phyloP scores from a whole-genome alignment of 2,329 filamentous ascomycete species.

The Hypoxylon sp. region DNA sequence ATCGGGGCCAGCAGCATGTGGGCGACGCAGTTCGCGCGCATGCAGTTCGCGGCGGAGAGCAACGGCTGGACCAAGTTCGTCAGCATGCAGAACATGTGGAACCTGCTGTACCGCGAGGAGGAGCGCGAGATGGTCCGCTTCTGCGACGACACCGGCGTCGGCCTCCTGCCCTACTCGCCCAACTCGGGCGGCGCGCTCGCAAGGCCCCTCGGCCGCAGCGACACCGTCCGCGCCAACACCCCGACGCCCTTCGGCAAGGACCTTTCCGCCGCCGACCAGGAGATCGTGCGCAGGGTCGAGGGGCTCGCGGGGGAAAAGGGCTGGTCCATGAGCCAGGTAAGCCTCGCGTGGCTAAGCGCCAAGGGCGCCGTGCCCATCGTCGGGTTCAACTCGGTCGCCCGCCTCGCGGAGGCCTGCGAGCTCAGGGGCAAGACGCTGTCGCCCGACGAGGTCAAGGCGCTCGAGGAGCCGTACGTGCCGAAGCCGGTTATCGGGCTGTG shows the following conservation, averaged over 20 bases:
- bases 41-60: slow-evolving; percentile 61
- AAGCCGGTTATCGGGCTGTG: slow-evolving; percentile 53
- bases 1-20: slow-evolving; percentile 61
- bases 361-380: slow-evolving; percentile 65
- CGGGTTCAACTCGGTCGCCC: slow-evolving; percentile 60
- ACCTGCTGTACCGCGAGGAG: slow-evolving; percentile 69
- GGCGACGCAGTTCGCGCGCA: slow-evolving; percentile 57
- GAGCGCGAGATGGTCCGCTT: slow-evolving; percentile 55
- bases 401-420: slow-evolving; percentile 68
- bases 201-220: slow-evolving; percentile 43
- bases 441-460: slow-evolving; percentile 65
- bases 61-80: slow-evolving; percentile 67
- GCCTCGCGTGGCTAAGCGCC: slow-evolving; percentile 66
- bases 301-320: slow-evolving; percentile 65
- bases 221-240: slow-evolving; percentile 41
- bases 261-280: slow-evolving; percentile 39
- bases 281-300: slow-evolving; percentile 60
- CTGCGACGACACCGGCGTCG: slow-evolving; percentile 52
- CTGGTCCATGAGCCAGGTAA: slow-evolving; percentile 69
- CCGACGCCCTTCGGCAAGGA: slow-evolving; percentile 36
- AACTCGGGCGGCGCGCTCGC: slow-evolving; percentile 49
- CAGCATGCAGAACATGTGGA: slow-evolving; percentile 68
- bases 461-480: slow-evolving; percentile 68
- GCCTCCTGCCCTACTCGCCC: slow-evolving; percentile 51
- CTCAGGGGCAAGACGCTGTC: slow-evolving; percentile 57